Evolutionary conservation across 345 rosid species (phyloP), one percentile per base, ranked within the genome.

Genomic region (Brassica nigra): DNA sequence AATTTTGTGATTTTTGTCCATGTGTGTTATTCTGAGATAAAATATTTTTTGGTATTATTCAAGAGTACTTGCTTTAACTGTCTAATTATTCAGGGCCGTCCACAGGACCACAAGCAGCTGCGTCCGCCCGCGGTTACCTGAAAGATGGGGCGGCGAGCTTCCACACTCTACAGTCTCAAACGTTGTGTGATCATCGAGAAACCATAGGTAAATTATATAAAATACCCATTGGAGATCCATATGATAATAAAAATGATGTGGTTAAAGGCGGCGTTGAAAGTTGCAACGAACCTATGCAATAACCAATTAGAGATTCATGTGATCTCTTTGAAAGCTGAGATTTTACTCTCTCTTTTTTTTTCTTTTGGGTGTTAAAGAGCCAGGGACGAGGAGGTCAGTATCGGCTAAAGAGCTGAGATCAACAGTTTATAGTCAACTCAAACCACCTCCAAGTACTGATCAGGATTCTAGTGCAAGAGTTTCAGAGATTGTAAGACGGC

Each of bases 141-240:
- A 77, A 58, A 78, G 86, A 76, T 9, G 69, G 76, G 33, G 76
- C 84, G 14, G 75, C 78, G 68, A 78, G 83, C 62, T 75, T 70
- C 39, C 71, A 74, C 52, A 61, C 77, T 58, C 61, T 76, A 68
- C 71, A 44, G 61, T 77, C 86, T 76, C 81, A 75, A 42, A 52
- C 47, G 20, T 54, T 34, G 71, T 55, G 81, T 61, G 78, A 82
- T 61, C 57, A 78, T 14, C 76, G 39, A 29, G 76, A 82, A 70
- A 71, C 86, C 55, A 69, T 64, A 66, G 81, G 78, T 54, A 71
- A 61, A 29, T 34, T 52, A 16, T 49, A 29, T 16, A n/a, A 44
- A 11, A 14, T 44, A 68, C 27, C 20, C 57, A 12, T 5, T 42
- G 14, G 44, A 37, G 54, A 39, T 20, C 27, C 33, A 11, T 37